A percentile compares a stretch with the other conserved stretches of the same genome.
Conservation (phyloP, 208 protist genomes). For the Balamuthia mandrillaris region DNA sequence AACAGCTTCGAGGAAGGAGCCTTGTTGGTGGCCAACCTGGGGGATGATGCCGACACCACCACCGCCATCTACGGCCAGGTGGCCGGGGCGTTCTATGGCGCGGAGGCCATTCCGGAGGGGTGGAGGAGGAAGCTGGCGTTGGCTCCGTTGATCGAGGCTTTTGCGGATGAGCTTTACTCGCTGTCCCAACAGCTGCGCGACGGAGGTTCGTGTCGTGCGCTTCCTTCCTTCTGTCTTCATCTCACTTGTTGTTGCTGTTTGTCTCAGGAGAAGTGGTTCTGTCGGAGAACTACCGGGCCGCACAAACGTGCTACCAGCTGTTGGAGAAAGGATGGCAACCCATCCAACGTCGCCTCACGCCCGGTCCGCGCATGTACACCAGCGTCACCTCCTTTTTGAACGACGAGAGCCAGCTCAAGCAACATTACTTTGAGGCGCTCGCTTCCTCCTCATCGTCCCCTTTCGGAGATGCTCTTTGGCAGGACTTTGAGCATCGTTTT, state of each 20-base stretch:
- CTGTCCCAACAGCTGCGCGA: not conserved
- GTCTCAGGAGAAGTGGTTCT: too few species aligned
- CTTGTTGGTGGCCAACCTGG: slow-evolving; percentile 9
- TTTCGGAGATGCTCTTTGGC: not conserved
- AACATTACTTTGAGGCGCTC: not conserved
- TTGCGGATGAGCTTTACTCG: not conserved
- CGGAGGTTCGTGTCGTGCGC: too few species aligned
- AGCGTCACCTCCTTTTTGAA: not conserved
- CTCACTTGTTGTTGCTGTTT: too few species aligned
- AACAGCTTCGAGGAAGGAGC: not conserved
- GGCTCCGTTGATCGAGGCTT: not conserved
- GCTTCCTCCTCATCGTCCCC: not conserved
- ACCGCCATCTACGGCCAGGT: slow-evolving; percentile 35
- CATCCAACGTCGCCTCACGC: not conserved
- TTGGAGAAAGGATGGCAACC: not conserved
- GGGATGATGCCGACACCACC: slow-evolving; percentile 24
- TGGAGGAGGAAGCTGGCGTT: not conserved
- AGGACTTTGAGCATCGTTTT: not conserved
- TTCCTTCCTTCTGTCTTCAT: too few species aligned
- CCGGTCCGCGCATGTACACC: slow-evolving; percentile 24
- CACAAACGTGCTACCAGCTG: not conserved
- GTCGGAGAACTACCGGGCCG: not conserved
- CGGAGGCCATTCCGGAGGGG: slow-evolving; percentile 2
- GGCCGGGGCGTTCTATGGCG: slow-evolving; percentile 21
- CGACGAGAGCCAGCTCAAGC: not conserved